Conservation (phyloP, 2,329 filamentous ascomycete species). For the Talaromyces albobiverticillius region DNA sequence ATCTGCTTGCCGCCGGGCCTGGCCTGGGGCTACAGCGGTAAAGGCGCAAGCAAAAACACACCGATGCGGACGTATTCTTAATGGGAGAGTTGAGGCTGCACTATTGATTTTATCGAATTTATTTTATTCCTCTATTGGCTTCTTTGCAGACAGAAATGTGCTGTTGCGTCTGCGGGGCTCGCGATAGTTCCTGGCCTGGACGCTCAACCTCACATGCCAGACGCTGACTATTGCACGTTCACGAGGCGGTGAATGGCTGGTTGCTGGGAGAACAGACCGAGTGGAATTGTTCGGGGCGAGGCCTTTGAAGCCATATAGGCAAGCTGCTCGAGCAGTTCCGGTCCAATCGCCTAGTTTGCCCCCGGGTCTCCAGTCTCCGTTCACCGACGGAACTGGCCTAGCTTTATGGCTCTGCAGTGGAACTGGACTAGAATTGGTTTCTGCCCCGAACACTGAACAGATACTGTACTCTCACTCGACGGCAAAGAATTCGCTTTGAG, state of each 20-base stretch:
- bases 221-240: neutral
- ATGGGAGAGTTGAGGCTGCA: too few relatives aligned
- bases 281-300: neutral
- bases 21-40: too few relatives aligned
- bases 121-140: neutral
- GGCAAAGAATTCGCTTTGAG: too few relatives aligned
- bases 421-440: too few relatives aligned
- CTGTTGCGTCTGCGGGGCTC: constrained; percentile 4
- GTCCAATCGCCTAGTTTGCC: constrained; percentile 11
- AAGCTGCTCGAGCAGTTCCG: neutral
- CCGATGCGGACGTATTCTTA: too few relatives aligned
- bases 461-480: too few relatives aligned
- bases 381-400: neutral
- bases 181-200: constrained; percentile 4
- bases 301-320: neutral
- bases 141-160: neutral
- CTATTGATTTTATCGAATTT: too few relatives aligned
- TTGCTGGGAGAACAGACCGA: neutral
- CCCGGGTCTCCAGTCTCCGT: neutral
- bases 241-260: neutral
- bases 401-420: too few relatives aligned
- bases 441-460: too few relatives aligned
- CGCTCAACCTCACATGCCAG: neutral
- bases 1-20: neutral
- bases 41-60: too few relatives aligned